Evolutionary conservation across 2,329 filamentous ascomycete genomes (phyloP), one percentile per base, ranked within the genome.

Genomic region (Neonectria faginata): DNA sequence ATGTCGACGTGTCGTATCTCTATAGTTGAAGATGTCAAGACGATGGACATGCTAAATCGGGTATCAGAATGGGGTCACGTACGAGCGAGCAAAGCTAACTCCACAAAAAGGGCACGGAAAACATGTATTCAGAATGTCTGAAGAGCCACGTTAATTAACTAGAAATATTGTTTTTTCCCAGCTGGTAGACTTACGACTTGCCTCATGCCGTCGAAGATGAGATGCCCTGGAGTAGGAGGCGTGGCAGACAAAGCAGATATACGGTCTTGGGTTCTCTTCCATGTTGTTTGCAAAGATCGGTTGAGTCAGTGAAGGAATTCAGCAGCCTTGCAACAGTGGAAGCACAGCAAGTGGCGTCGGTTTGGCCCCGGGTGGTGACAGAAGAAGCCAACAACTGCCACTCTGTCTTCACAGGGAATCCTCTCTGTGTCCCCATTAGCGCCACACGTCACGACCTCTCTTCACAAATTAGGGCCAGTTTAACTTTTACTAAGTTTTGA

Each of bases 131-230:
- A 58, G 50, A 9, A 12, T 50, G 16, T 63, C 54, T 63, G 16
- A 33, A 52, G 33, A 29, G 18, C 27, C 36, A 29, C 31, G 36
- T 45, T 39, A 20, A 29, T 20, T 29, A n/a, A n/a, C 1, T n/a
- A 16, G 16, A 16, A n/a, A 7, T 16, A 39, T 9, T 63, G 16
- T 33, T 31, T 22, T 33, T 25, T 25, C 25, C 6, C 6, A n/a
- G 18, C 12, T 18, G n/a, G 5, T 53, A 20, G 16, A 44, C 60
- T 42, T 54, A 63, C 60, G 60, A n/a, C 29, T 63, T 42, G 27
- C 44, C 27, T 58, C 60, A 33, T 63, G 60, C n/a, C 60, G 60
- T 18, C 60, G 60, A n/a, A 63, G 60, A 51, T 63, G 60, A 39
- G 39, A 45, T 16, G 33, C n/a, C 3, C 42, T 48, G 6, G 51